Conservation (phyloP, 371 early-diverging fungal species). For the Zychaea mexicana region DNA sequence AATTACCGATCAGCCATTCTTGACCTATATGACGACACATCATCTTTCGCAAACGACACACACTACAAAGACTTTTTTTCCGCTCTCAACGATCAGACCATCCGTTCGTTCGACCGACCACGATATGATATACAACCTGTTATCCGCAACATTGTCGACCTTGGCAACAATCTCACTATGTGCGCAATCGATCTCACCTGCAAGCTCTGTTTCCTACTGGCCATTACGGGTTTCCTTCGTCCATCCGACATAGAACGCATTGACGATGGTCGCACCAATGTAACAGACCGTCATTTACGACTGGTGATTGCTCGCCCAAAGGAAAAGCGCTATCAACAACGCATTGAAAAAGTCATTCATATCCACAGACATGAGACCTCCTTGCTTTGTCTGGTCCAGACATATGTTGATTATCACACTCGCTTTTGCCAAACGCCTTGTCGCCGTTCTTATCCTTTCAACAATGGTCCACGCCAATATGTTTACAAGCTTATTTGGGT, state of each 20-base stretch:
- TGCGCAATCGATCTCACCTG: conserved; percentile 6
- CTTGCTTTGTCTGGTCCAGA: conserved; percentile 17
- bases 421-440: background rate
- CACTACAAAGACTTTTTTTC: background rate
- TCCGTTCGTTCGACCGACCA: background rate
- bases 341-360: background rate
- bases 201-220: conserved; percentile 23
- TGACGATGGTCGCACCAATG: conserved; percentile 2
- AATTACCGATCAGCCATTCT: conserved; percentile 11
- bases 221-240: conserved; percentile 24
- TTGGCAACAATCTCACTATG: conserved; percentile 2
- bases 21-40: background rate
- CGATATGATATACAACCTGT: conserved; percentile 11
- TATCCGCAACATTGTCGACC: background rate
- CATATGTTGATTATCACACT: background rate
- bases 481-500: background rate
- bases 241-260: conserved; percentile 29
- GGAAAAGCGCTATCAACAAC: conserved; percentile 15
- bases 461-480: background rate
- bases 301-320: conserved; percentile 16
- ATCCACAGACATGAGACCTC: conserved; percentile 12
- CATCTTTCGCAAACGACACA: background rate
- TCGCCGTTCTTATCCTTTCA: background rate
- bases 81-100: conserved; percentile 9
- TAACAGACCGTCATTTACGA: background rate